phyloP scores from a whole-genome alignment of 2,329 filamentous ascomycete species.

The Cytospora piceae region DNA sequence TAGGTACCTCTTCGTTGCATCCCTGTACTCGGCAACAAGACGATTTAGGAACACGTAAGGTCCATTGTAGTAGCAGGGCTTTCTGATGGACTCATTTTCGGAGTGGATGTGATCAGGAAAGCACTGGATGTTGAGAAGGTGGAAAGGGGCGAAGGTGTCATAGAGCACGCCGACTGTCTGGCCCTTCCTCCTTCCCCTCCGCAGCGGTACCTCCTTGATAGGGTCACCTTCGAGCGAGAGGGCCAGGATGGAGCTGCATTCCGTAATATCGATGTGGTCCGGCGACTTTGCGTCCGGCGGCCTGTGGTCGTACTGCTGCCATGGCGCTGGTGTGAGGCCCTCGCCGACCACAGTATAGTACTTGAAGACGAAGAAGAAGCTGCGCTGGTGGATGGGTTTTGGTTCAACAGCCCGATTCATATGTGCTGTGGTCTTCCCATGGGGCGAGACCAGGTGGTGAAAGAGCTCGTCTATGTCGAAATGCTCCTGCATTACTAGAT shows the following conservation, averaged over 20 bases:
- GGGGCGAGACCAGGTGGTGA: slow-evolving; percentile 55
- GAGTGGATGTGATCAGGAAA: slow-evolving; percentile 63
- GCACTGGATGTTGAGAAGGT: slow-evolving; percentile 61
- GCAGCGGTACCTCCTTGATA: slow-evolving; percentile 53
- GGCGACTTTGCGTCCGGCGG: slow-evolving; percentile 43
- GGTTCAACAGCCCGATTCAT: slow-evolving; percentile 54
- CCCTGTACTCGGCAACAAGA: slow-evolving; percentile 61
- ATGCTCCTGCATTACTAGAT: slow-evolving; percentile 58
- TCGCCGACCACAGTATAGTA: slow-evolving; percentile 65
- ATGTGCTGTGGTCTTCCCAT: slow-evolving; percentile 50
- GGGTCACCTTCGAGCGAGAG: slow-evolving; percentile 58
- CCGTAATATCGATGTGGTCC: slow-evolving; percentile 61
- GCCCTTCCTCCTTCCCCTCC: slow-evolving; percentile 49
- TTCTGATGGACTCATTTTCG: slow-evolving; percentile 56
- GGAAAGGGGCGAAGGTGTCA: slow-evolving; percentile 63
- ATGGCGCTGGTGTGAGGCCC: slow-evolving; percentile 59
- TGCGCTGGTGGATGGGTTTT: slow-evolving; percentile 53
- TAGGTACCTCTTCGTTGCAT: slow-evolving; percentile 61
- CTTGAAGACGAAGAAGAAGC: slow-evolving; percentile 67
- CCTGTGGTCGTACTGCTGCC: slow-evolving; percentile 60
- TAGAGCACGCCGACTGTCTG: slow-evolving; percentile 56
- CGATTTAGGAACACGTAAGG: slow-evolving; percentile 64
- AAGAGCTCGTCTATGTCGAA: slow-evolving; percentile 68
- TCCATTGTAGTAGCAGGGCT: slow-evolving; percentile 59
- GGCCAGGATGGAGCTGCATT: slow-evolving; percentile 63